These are phyloP conservation scores for Cucumis sativus DNA, from an alignment of 306 rosid species.

Conservation along the genomic window DNA sequence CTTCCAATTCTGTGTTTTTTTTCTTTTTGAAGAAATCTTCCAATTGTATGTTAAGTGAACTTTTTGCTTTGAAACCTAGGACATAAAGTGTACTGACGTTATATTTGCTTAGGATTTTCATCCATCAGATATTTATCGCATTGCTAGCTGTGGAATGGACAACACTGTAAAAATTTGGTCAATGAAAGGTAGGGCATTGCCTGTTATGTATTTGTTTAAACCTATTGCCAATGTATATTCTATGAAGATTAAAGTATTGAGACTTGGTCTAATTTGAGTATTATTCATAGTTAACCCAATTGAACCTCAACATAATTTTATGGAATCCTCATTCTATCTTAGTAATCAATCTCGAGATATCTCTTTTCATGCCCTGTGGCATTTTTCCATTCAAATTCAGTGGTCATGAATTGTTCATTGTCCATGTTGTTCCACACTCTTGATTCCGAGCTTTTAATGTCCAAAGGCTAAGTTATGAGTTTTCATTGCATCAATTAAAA, in stretches of 20 bases:
- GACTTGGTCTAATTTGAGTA: background rate
- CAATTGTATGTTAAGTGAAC: background rate
- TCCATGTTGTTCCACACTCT: background rate
- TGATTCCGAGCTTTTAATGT: background rate
- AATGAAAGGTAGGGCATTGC: conserved; percentile 56
- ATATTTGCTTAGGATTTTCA: conserved; percentile 63
- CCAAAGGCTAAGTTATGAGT: background rate
- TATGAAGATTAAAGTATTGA: background rate
- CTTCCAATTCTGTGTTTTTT: background rate
- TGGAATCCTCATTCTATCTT: background rate
- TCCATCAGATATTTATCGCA: conserved; percentile 71
- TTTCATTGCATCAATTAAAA: no score
- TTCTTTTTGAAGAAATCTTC: background rate
- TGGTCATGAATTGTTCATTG: background rate
- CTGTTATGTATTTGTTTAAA: background rate
- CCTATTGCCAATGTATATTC: background rate
- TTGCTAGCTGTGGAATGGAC: conserved; percentile 98
- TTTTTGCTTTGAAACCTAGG: background rate
- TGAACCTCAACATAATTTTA: background rate
- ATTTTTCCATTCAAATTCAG: background rate
- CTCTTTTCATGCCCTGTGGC: background rate
- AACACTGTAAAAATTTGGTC: conserved; percentile 96
- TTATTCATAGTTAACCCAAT: background rate
- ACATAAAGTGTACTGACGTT: conserved; percentile 2
- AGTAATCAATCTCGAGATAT: background rate